Base-by-base conservation (phyloP, 176 grass and related monocot genomes). In the Rhynchospora breviuscula region DNA sequence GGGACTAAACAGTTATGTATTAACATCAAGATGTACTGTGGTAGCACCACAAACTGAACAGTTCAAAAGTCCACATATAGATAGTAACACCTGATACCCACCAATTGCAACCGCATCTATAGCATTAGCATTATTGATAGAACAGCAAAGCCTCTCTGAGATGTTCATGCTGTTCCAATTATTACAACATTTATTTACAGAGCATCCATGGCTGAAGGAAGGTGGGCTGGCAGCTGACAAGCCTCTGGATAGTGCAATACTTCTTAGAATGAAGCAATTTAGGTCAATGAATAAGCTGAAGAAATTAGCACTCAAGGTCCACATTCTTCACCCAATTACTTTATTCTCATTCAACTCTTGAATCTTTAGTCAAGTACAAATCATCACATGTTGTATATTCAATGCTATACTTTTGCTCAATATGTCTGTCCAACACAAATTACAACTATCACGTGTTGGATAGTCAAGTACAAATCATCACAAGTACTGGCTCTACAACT, bases 211-310 rank as follows among this genome's bases (percentile, higher is more conserved):
- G 79, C 80, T 87, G 5, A 87, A 57, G 47, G 47, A 35, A 86
- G 74, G 60, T 19, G 86, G 79, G 53, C 9, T 51, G 22, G 78
- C 86, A 51, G 76, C 86, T 58, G 79, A 87, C 56, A 87, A 78
- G 64, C 79, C 79, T 35, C 56, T 87, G 3, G 86, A 83, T 21
- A 87, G 53, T 78, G 86, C 79, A 7, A 67, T 78, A 26, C 79
- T 87, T 48, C 49, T 18, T 51, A 83, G 86, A 83, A 83, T 87
- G 86, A 87, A 83, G 40, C 86, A 87, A 67, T 87, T 87, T 67
- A 87, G 67, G 26, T 78, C 79, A 7, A 83, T 87, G 78, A 87
- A 87, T 67, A 83, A 83, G 67, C 67, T 87, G 2, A 87, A 83
- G 79, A 83, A 87, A 62, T 51, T 87, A 51, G 79, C 79, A 21